A percentile compares a stretch with the other conserved stretches of the same genome.
Conservation (phyloP, 2,329 filamentous ascomycete species). For the Fusarium buxicola region DNA sequence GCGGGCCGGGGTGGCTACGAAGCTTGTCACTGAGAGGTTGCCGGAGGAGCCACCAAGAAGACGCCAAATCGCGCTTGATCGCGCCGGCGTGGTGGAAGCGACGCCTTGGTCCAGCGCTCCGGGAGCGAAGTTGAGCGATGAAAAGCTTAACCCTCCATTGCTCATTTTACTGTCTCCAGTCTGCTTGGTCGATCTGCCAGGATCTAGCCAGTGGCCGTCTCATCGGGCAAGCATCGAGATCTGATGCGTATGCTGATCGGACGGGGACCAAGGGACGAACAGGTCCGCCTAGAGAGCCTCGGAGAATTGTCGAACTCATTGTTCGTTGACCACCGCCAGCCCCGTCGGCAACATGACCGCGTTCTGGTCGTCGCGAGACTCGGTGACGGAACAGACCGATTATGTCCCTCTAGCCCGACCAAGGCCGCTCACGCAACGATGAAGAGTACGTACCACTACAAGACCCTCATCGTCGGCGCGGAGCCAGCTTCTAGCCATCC, state of each 20-base stretch:
- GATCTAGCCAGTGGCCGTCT: conserved; percentile 12
- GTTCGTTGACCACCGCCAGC: background rate
- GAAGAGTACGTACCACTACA: conserved; percentile 23
- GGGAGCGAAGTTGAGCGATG: conserved; percentile 30
- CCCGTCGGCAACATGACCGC: conserved; percentile 8
- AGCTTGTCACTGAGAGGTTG: conserved; percentile 22
- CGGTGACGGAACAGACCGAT: conserved; percentile 8
- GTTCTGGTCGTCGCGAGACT: conserved; percentile 2
- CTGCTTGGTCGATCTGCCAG: conserved; percentile 31
- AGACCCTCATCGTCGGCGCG: conserved; percentile 14
- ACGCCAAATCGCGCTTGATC: conserved; percentile 25
- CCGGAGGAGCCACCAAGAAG: conserved; percentile 20
- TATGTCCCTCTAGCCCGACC: conserved; percentile 12
- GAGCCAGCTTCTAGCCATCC: conserved; percentile 27
- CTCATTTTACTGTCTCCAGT: conserved; percentile 40
- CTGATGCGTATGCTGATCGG: conserved; percentile 16
- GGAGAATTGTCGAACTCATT: conserved; percentile 16
- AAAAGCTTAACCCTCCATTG: conserved; percentile 37
- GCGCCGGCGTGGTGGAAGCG: conserved; percentile 32
- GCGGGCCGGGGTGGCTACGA: conserved; percentile 31
- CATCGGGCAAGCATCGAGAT: conserved; percentile 35
- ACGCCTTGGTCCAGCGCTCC: conserved; percentile 32
- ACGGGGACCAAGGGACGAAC: conserved; percentile 11
- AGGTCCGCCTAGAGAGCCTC: conserved; percentile 19
- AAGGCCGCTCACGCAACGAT: conserved; percentile 4